Evolutionary conservation across 768 basidiomycete species (phyloP).

Genomic region (Russula earlei): DNA sequence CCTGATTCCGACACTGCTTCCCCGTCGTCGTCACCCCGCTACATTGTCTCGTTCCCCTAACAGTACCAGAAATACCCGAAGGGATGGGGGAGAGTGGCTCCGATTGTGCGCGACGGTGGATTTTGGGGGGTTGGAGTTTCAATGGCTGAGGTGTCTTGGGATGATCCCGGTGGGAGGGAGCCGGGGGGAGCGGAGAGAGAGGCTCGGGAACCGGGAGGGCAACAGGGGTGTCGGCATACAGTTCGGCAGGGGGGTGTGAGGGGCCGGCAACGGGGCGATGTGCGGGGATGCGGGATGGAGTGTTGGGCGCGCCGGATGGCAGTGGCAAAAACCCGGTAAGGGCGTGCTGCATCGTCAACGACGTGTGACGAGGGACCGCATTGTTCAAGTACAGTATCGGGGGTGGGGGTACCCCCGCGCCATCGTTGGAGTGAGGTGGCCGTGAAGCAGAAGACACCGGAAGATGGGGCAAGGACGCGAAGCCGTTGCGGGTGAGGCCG

Average conservation of each 20-base stretch:
- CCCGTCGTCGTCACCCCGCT: conserved; percentile 55
- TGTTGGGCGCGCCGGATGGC: neutral
- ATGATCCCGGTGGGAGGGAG: neutral
- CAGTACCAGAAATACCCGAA: conserved; percentile 7
- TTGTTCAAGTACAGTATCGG: conserved; percentile 26
- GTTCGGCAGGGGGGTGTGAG: neutral
- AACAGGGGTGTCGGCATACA: neutral
- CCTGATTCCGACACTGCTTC: conserved; percentile 42
- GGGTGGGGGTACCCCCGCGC: conserved; percentile 22
- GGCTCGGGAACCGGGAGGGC: neutral
- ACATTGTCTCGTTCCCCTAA: conserved; percentile 37
- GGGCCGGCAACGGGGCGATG: neutral
- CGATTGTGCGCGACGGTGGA: conserved; percentile 13
- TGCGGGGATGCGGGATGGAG: neutral
- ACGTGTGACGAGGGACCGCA: conserved; percentile 31
- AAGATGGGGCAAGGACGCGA: neutral
- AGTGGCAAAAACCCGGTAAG: neutral
- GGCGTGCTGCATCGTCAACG: conserved; percentile 33
- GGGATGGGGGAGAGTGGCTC: conserved; percentile 21
- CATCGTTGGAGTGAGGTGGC: conserved; percentile 14
- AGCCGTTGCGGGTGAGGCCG: neutral
- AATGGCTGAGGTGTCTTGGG: conserved; percentile 13
- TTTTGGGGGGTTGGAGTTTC: neutral
- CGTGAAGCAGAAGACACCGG: neutral
- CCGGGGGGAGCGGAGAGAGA: neutral